Base-by-base conservation (phyloP, 371 early-diverging fungal species). In the Actinomortierella ambigua region DNA sequence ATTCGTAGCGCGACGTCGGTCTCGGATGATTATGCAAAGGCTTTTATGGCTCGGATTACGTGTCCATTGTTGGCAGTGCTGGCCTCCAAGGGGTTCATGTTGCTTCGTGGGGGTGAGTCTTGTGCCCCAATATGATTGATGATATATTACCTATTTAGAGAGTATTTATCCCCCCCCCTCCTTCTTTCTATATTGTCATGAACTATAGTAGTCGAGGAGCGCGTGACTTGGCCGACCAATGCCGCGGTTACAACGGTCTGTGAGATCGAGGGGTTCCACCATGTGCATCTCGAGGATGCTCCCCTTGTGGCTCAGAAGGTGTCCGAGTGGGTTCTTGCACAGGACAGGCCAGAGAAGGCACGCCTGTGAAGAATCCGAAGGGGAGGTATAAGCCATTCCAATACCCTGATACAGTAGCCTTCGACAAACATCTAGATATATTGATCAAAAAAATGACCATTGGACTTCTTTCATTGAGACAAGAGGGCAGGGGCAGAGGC, bases 281-380 rank as follows among this genome's bases (percentile, higher is more conserved):
- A 57, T 43, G 70, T 69, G 11, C 70, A 64, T 18, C 63, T 69
- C 58, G 64, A 69, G 55, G 50, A 64, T 23, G 65, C 70, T 5
- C 58, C 58, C 29, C 28, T 50, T 5, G 55, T 65, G 0, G 53
- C 65, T 51, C 55, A 57, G n/a, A 50, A 46, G 18, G 47, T 61
- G n/a, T 50, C 41, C 6, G 53, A 51, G 14, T 65, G 65, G 65
- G 51, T 65, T 1, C 57, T 60, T 17, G 53, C 28, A 23, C 64
- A 69, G 24, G 61, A 69, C 47, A 27, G 11, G 11, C 34, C 34
- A 34, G 34, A 34, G 7, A 34, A 34, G 34, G 34, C 34, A 34
- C 34, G 34, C 11, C 34, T 34, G 7, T 34, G 34, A 34, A 34
- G 11, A 34, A 34, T 26, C 24, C 26, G 14, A 27, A 49, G 24